Percentiles rank a stretch among this genome's conserved stretches.
Conservation (phyloP, 257 asterid genomes). For the Solanum commersonii region DNA sequence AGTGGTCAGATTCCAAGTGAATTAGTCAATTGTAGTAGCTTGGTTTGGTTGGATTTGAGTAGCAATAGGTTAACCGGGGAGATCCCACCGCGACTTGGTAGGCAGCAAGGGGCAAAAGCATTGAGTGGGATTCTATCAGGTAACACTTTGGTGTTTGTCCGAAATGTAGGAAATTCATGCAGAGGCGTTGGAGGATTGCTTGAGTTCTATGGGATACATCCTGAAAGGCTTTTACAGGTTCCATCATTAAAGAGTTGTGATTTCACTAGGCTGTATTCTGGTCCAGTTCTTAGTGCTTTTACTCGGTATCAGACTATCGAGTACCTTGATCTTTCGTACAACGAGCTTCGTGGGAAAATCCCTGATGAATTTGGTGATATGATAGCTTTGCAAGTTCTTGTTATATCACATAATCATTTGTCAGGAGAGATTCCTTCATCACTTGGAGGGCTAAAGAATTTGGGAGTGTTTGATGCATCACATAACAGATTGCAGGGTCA, state of each 20-base stretch:
- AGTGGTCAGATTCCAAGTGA: slow-evolving; percentile 74
- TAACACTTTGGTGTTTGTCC: slow-evolving; percentile 72
- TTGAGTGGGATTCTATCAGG: slow-evolving; percentile 76
- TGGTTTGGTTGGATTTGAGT: slow-evolving; percentile 82
- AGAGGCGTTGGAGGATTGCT: slow-evolving; percentile 91
- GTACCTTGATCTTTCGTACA: slow-evolving; percentile 88
- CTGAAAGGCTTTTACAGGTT: slow-evolving; percentile 66
- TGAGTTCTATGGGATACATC: slow-evolving; percentile 78
- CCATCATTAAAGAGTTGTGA: slow-evolving; percentile 81
- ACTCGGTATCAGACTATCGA: slow-evolving; percentile 77
- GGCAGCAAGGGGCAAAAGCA: slow-evolving; percentile 77
- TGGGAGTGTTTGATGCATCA: slow-evolving; percentile 93
- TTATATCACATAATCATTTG: slow-evolving; percentile 61
- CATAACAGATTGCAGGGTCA: slow-evolving; percentile 80
- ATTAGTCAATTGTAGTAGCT: slow-evolving; percentile 57
- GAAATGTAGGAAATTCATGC: slow-evolving; percentile 85
- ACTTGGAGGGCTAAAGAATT: slow-evolving; percentile 68
- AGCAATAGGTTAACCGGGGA: slow-evolving; percentile 66
- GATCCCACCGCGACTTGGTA: slow-evolving; percentile 77
- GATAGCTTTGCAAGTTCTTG: slow-evolving; percentile 90
- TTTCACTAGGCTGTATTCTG: slow-evolving; percentile 73
- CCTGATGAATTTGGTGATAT: slow-evolving; percentile 84
- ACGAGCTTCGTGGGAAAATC: slow-evolving; percentile 73
- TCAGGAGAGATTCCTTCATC: slow-evolving; percentile 83
- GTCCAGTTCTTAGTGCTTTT: slow-evolving; percentile 73